Conservation (phyloP, 176 grass and related monocot species). For the Bonia amplexicaulis region DNA sequence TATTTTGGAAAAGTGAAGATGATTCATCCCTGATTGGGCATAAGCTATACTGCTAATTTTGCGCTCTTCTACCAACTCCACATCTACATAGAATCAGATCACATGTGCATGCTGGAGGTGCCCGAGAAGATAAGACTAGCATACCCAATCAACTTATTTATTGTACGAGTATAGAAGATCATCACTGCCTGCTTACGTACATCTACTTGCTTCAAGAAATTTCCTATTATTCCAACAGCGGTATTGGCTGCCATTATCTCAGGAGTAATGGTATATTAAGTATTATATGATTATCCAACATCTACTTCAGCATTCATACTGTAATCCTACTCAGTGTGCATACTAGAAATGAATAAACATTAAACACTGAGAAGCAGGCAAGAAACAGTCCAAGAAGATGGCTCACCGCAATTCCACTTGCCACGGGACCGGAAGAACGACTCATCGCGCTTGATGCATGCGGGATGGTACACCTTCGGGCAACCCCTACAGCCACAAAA, state of each 20-base stretch:
- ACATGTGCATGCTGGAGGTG: not conserved
- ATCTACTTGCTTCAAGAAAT: slow-evolving; percentile 7
- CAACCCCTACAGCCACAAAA: slow-evolving; percentile 58
- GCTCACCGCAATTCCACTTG: slow-evolving; percentile 95
- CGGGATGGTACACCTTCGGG: slow-evolving; percentile 87
- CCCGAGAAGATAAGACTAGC: not conserved
- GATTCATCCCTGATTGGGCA: not conserved
- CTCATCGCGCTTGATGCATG: slow-evolving; percentile 86
- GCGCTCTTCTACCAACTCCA: not conserved
- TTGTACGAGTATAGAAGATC: not conserved
- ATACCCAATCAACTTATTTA: slow-evolving; percentile 21
- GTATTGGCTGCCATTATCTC: not conserved
- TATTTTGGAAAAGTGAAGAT: not conserved
- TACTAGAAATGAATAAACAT: not conserved
- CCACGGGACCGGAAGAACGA: slow-evolving; percentile 68
- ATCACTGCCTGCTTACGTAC: not conserved
- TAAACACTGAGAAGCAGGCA: not conserved
- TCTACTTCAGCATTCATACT: not conserved
- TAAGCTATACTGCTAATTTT: not conserved
- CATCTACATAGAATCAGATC: not conserved
- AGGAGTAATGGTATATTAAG: not conserved
- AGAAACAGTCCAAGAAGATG: not conserved
- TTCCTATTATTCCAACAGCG: not conserved
- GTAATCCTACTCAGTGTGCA: not conserved
- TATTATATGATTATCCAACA: slow-evolving; percentile 1